Base-by-base conservation (phyloP, 768 basidiomycete genomes). In the Amanita subjunquillea region DNA sequence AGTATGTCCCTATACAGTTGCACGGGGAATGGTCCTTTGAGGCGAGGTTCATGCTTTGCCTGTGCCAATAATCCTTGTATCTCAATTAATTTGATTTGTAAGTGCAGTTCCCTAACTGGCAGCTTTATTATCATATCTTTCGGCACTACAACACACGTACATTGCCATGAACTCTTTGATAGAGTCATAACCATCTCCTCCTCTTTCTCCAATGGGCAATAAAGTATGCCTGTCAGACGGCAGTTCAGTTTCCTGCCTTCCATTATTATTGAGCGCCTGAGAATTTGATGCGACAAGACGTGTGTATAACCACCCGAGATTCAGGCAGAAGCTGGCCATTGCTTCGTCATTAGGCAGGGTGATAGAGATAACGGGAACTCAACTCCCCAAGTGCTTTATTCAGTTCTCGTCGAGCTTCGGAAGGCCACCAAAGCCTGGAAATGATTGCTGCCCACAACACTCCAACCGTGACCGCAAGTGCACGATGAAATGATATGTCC, bases 1-100 rank as follows among this genome's bases (percentile, higher is more conserved):
- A 92, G 70, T 56, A 92, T 81, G 6, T 84, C 81, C 10, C 90
- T 83, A 60, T 98, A 99, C 7, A 93, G 70, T 45, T 78, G 67
- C 13, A 89, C 79, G 2, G 95, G 95, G 69, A 97, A 98, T 0
- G 94, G 92, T 0, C 96, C 96, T 63, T 98, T 99, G 53, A 97
- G 66, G 29, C 96, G 84, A 5, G 94, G 94, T 61, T 99, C 96
- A 61, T 94, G 86, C 56, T 85, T 84, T 0, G 96, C 87, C 60
- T 97, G 90, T 8, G 82, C 79, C 40, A 99, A 73, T n/a, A 97
- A 69, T 1, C 77, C 82, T 59, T 92, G 86, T 7, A 98, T 72
- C 62, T 89, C 82, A 38, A 94, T 88, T 41, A 99, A 69, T 62
- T 91, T 87, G 60, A 89, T 85, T 61, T 98, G 96, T 9, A 98